Base-by-base conservation (phyloP, 306 rosid species). In the Prinsepia uniflora region DNA sequence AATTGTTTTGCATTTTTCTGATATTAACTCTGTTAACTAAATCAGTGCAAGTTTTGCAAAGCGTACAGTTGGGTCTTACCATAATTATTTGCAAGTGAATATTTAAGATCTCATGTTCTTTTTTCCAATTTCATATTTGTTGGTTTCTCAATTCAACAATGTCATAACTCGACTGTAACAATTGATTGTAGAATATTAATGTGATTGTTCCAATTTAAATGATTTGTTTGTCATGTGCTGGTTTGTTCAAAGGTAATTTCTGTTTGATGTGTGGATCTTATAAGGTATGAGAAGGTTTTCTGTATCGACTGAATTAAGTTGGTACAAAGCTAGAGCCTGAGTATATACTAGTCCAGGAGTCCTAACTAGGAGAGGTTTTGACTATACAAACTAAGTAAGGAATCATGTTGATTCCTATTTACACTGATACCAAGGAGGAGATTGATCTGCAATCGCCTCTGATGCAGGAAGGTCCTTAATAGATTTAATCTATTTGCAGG, bases 401-500 rank as follows among this genome's bases (percentile, higher is more conserved):
- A n/a, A n/a, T n/a, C n/a, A n/a, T n/a, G n/a, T n/a, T n/a, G n/a
- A n/a, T n/a, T n/a, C n/a, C n/a, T n/a, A n/a, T n/a, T n/a, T n/a
- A n/a, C n/a, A n/a, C n/a, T n/a, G n/a, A n/a, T n/a, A n/a, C n/a
- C n/a, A n/a, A n/a, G n/a, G n/a, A n/a, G n/a, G n/a, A n/a, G n/a
- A n/a, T n/a, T n/a, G n/a, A n/a, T n/a, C n/a, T n/a, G n/a, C n/a
- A n/a, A n/a, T n/a, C n/a, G n/a, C n/a, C n/a, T n/a, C n/a, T n/a
- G n/a, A n/a, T n/a, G n/a, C n/a, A n/a, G n/a, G n/a, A n/a, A n/a
- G n/a, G n/a, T n/a, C n/a, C n/a, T n/a, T n/a, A n/a, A n/a, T n/a
- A n/a, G n/a, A n/a, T n/a, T n/a, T 67, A 45, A 61, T 59, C 44
- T 78, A 62, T 77, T 50, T 82, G 75, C 84, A 95, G 99, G 92